These are phyloP conservation scores for Sclerospora graminicola DNA, from an alignment of 352 stramenopile species.

Conservation along the genomic window DNA sequence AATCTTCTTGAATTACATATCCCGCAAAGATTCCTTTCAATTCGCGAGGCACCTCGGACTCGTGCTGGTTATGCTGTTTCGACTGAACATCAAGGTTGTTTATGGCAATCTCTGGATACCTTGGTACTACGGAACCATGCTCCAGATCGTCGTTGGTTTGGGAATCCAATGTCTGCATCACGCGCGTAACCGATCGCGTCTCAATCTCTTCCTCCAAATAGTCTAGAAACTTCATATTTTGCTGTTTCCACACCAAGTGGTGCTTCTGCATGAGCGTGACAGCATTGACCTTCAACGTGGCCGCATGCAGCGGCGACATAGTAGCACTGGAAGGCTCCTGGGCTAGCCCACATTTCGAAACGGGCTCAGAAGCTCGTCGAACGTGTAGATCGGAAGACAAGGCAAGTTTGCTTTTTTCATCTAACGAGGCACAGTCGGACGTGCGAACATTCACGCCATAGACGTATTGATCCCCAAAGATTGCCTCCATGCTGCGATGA, in stretches of 20 bases:
- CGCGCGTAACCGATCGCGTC: constrained; percentile 42
- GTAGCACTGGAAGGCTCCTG: neutral
- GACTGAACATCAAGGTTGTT: constrained; percentile 12
- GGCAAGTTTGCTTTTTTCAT: neutral
- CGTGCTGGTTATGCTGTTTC: constrained; percentile 10
- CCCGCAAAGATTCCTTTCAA: constrained; percentile 37
- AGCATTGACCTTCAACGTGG: constrained; percentile 39
- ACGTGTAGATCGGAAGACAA: constrained; percentile 3
- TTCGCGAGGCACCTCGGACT: constrained; percentile 7
- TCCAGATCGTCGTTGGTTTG: constrained; percentile 24
- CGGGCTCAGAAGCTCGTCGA: constrained; percentile 11
- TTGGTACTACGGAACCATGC: constrained; percentile 12
- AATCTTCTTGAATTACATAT: constrained; percentile 54
- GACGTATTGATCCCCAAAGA: constrained; percentile 58
- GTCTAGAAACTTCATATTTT: constrained; percentile 48
- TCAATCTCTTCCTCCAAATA: constrained; percentile 45
- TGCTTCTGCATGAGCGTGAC: constrained; percentile 47
- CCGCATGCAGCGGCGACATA: constrained; percentile 10
- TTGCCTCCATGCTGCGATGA: constrained; percentile 48
- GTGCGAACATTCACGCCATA: constrained; percentile 35
- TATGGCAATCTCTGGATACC: constrained; percentile 12
- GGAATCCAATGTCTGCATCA: constrained; percentile 48
- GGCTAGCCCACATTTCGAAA: constrained; percentile 2
- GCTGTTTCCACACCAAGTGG: constrained; percentile 32
- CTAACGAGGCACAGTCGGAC: constrained; percentile 20